Conservation (phyloP, 495 filamentous ascomycete genomes). For the Penicillium taxi region DNA sequence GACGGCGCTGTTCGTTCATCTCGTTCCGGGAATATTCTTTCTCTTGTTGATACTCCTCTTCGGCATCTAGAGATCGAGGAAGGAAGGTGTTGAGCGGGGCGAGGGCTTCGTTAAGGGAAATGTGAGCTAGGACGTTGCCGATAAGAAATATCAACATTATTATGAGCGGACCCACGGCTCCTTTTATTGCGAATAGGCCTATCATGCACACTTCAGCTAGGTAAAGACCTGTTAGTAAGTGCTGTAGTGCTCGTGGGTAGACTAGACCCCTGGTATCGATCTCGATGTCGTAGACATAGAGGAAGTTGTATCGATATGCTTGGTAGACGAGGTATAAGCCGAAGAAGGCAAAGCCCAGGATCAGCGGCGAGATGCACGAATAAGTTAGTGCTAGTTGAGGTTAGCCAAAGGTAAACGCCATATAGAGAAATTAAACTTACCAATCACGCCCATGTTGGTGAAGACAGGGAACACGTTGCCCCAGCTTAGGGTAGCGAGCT, state of each 20-base stretch:
- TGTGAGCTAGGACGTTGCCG: constrained; percentile 70
- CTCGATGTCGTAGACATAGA: constrained; percentile 74
- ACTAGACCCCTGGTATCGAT: constrained; percentile 85
- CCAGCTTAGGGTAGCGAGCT: constrained; percentile 59
- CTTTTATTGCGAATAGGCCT: constrained; percentile 68
- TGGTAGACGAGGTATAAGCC: constrained; percentile 77
- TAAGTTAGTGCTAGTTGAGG: constrained; percentile 56
- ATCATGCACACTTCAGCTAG: constrained; percentile 77
- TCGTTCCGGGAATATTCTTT: constrained; percentile 27
- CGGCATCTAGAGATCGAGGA: constrained; percentile 47
- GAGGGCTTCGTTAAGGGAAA: constrained; percentile 66
- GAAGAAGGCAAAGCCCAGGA: constrained; percentile 73
- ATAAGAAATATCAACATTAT: constrained; percentile 72
- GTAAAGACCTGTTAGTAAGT: constrained; percentile 78
- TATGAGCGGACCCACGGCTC: constrained; percentile 62
- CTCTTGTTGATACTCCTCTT: constrained; percentile 34
- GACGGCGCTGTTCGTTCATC: constrained; percentile 19
- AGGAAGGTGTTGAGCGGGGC: constrained; percentile 68
- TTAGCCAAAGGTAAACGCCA: background rate
- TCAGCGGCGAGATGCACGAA: constrained; percentile 75
- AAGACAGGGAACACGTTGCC: constrained; percentile 81
- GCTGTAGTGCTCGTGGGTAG: constrained; percentile 80
- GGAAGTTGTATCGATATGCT: constrained; percentile 85
- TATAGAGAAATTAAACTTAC: constrained; percentile 12
- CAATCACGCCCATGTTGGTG: constrained; percentile 81